Conservation (phyloP, 108 stramenopile species). For the Fragilariopsis cylindrus region DNA sequence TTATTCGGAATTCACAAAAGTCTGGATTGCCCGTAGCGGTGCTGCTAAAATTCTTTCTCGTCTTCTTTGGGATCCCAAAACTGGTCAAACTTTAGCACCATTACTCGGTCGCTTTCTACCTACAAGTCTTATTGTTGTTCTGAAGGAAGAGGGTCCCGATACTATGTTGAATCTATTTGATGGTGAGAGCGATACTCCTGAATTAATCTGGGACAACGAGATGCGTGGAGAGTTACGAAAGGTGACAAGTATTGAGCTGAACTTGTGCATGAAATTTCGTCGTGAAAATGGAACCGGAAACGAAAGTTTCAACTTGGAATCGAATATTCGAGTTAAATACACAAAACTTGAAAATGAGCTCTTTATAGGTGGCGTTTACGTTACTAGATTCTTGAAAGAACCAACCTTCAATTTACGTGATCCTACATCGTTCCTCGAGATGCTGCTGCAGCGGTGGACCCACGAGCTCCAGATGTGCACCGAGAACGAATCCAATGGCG, state of each 20-base stretch:
- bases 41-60: constrained; percentile 61
- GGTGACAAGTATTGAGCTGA: constrained; percentile 42
- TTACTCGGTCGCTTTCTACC: constrained; percentile 54
- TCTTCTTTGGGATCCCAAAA: constrained; percentile 64
- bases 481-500: constrained; percentile 19
- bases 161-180: constrained; percentile 64
- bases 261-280: constrained; percentile 32
- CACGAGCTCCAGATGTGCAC: constrained; percentile 52
- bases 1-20: constrained; percentile 49
- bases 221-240: constrained; percentile 67
- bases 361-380: constrained; percentile 75
- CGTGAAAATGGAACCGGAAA: constrained; percentile 28
- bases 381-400: constrained; percentile 78
- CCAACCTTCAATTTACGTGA: constrained; percentile 79
- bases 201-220: constrained; percentile 75
- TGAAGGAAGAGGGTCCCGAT: constrained; percentile 65
- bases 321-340: constrained; percentile 48
- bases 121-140: constrained; percentile 31
- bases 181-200: constrained; percentile 69
- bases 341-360: constrained; percentile 60
- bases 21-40: constrained; percentile 52
- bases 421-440: constrained; percentile 68
- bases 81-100: constrained; percentile 42
- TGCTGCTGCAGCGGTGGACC: constrained; percentile 53
- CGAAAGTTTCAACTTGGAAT: constrained; percentile 36